These are phyloP conservation scores for Globisporangium megalacanthum DNA, from an alignment of 352 stramenopile genomes.

Conservation along the genomic window DNA sequence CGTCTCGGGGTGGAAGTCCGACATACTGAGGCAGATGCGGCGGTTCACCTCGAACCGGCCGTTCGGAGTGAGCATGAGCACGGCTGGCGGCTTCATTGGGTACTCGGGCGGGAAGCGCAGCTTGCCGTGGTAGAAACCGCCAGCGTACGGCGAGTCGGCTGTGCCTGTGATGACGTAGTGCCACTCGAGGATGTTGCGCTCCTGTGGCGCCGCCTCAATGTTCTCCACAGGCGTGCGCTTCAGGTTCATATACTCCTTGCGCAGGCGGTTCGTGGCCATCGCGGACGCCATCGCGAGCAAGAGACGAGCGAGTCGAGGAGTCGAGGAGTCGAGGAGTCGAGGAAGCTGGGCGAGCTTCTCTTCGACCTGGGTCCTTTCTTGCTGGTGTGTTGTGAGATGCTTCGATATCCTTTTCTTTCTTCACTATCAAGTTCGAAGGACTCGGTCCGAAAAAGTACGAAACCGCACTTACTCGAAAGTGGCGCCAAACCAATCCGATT, in stretches of 20 bases:
- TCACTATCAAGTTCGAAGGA: too few species aligned
- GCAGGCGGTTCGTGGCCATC: conserved; percentile 85
- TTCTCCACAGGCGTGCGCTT: conserved; percentile 85
- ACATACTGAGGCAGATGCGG: conserved; percentile 93
- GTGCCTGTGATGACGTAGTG: conserved; percentile 90
- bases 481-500: too few species aligned
- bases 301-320: not conserved
- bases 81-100: conserved; percentile 90
- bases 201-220: conserved; percentile 80
- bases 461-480: too few species aligned
- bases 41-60: conserved; percentile 92
- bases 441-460: too few species aligned
- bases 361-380: too few species aligned
- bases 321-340: too few species aligned
- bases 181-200: conserved; percentile 95
- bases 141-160: conserved; percentile 65
- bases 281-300: conserved; percentile 46
- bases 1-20: conserved; percentile 92
- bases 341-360: too few species aligned
- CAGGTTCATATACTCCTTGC: conserved; percentile 88
- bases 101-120: conserved; percentile 92
- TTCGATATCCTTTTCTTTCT: too few species aligned
- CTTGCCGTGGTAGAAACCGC: conserved; percentile 88
- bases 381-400: too few species aligned
- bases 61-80: conserved; percentile 93